These are phyloP conservation scores for Pythium volutum DNA, from an alignment of 352 stramenopile species.

Conservation along the genomic window DNA sequence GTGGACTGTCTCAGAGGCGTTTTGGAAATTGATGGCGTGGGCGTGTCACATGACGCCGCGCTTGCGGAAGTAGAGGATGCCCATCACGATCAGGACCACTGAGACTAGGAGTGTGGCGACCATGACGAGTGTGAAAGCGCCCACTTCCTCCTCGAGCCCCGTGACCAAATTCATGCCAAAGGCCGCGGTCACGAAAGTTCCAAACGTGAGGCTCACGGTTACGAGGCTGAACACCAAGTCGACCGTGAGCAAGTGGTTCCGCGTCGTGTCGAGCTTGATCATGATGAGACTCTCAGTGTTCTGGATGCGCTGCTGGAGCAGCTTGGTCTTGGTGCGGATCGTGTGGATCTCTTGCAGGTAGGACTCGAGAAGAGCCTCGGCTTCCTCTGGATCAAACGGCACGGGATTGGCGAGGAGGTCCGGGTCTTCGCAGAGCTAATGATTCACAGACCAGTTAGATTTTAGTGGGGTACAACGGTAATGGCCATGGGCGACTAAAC, in stretches of 20 bases:
- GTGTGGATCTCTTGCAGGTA: constrained; percentile 83
- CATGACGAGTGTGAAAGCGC: constrained; percentile 8
- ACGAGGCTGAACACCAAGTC: constrained; percentile 58
- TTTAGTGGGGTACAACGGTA: not conserved
- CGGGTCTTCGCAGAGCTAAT: constrained; percentile 6
- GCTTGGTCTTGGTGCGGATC: constrained; percentile 57
- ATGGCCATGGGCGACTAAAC: constrained; percentile 14
- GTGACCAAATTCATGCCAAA: constrained; percentile 64
- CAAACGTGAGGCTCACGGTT: constrained; percentile 52
- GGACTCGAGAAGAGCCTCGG: constrained; percentile 73
- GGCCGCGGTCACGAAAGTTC: constrained; percentile 50
- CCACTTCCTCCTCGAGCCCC: constrained; percentile 2
- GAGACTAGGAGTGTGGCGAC: constrained; percentile 1
- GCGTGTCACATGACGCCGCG: constrained; percentile 7
- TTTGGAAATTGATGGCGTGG: not conserved
- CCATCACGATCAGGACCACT: constrained; percentile 3
- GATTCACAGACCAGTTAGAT: too few species aligned
- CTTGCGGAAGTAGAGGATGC: constrained; percentile 13
- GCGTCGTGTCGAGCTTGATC: constrained; percentile 66
- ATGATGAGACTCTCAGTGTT: constrained; percentile 74
- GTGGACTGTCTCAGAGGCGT: not conserved
- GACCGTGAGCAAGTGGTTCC: constrained; percentile 58
- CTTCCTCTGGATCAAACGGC: constrained; percentile 64
- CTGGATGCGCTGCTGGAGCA: constrained; percentile 68
- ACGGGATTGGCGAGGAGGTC: not conserved